A percentile compares a stretch with the other conserved stretches of the same genome.
Conservation (phyloP, 1,284 basidiomycete genomes). For the Ganoderma meredithae region DNA sequence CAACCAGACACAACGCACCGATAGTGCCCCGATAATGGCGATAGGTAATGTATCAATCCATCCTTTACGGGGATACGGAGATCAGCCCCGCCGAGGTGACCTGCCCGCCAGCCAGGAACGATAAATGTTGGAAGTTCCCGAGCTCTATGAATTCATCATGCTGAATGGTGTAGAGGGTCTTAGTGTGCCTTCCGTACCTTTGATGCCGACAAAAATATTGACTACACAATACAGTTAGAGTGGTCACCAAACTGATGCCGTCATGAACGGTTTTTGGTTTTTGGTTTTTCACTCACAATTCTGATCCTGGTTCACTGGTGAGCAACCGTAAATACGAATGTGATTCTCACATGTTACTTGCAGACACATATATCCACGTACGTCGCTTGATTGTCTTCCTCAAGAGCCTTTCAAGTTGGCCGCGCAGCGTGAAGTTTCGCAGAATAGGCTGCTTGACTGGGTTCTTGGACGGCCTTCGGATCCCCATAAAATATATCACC, state of each 20-base stretch:
- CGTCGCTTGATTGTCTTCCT: constrained; percentile 68
- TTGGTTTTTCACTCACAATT: constrained; percentile 45
- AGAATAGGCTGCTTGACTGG: constrained; percentile 50
- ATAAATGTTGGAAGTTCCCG: constrained; percentile 77
- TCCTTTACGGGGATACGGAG: constrained; percentile 71
- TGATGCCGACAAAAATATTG: constrained; percentile 78
- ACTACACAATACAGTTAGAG: constrained; percentile 43
- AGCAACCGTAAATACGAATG: background rate
- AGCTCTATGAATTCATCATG: constrained; percentile 45
- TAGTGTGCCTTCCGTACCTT: constrained; percentile 39
- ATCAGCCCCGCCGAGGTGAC: constrained; percentile 76
- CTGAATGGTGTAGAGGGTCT: background rate
- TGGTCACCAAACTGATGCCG: background rate
- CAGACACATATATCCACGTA: constrained; percentile 76
- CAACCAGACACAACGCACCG: constrained; percentile 42
- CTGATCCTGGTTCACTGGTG: constrained; percentile 48
- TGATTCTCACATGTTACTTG: constrained; percentile 39
- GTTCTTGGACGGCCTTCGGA: constrained; percentile 41
- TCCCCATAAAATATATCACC: constrained; percentile 60
- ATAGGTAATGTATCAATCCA: constrained; percentile 69
- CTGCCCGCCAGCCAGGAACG: constrained; percentile 64
- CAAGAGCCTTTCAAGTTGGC: constrained; percentile 62
- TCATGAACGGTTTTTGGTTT: background rate
- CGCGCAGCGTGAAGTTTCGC: constrained; percentile 59
- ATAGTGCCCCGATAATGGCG: constrained; percentile 77